Percentiles rank a stretch among this genome's conserved stretches.
phyloP scores from a whole-genome alignment of 169 alveolate genomes.

The Hammondia hammondi region DNA sequence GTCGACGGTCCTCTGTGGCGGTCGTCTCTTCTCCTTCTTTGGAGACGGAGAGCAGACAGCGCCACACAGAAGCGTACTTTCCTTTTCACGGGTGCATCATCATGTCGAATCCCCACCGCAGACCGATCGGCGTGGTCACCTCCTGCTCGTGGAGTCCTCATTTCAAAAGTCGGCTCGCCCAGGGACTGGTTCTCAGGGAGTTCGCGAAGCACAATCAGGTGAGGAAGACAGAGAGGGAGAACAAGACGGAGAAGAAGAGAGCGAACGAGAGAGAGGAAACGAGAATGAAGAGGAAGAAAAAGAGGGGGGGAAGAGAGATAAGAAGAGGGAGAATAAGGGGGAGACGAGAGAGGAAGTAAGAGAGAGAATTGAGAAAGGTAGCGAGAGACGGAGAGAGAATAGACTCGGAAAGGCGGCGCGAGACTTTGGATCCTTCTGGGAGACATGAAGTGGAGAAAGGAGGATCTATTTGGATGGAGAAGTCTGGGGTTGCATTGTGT shows the following conservation, averaged over 20 bases:
- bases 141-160: constrained; percentile 65
- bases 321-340: too few species aligned
- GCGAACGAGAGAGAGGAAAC: too few species aligned
- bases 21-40: not conserved
- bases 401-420: too few species aligned
- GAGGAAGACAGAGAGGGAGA: not conserved
- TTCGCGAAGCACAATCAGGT: constrained; percentile 55
- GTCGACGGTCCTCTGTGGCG: not conserved
- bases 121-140: constrained; percentile 60
- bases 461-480: too few species aligned
- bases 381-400: too few species aligned
- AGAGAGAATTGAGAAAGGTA: too few species aligned
- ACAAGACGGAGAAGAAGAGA: not conserved
- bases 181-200: constrained; percentile 53
- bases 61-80: not conserved
- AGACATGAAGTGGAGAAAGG: too few species aligned
- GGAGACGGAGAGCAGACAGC: not conserved
- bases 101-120: constrained; percentile 37
- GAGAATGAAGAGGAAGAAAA: too few species aligned
- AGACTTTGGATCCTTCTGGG: too few species aligned
- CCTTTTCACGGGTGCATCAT: constrained; percentile 37
- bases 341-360: too few species aligned
- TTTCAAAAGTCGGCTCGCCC: constrained; percentile 62
- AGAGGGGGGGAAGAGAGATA: too few species aligned
- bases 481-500: too few species aligned